These are phyloP conservation scores for Golubevia sp. DNA, from an alignment of 1,284 basidiomycete genomes.

Conservation along the genomic window DNA sequence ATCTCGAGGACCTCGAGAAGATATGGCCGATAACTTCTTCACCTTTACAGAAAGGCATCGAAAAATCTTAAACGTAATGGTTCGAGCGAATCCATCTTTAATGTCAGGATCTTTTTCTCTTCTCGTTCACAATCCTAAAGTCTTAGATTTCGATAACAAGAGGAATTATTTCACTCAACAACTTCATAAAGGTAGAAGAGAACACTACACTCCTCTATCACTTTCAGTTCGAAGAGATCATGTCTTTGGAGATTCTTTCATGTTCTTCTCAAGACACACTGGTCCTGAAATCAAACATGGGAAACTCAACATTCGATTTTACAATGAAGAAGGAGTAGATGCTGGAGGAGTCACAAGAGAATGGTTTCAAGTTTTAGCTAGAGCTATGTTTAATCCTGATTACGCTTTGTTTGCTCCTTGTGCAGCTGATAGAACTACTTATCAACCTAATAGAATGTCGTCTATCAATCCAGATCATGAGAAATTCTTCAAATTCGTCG, in stretches of 20 bases:
- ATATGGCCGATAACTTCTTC: constrained; percentile 51
- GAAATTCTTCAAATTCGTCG: constrained; percentile 58
- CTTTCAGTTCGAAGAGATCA: constrained; percentile 47
- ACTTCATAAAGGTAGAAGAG: constrained; percentile 56
- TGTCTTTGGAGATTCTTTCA: constrained; percentile 56
- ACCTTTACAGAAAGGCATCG: constrained; percentile 57
- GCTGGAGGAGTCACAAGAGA: constrained; percentile 59
- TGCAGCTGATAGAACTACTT: constrained; percentile 62
- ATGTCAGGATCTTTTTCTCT: constrained; percentile 60
- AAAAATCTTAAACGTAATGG: constrained; percentile 60
- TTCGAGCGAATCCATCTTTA: constrained; percentile 58
- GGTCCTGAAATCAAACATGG: constrained; percentile 60
- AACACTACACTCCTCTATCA: constrained; percentile 54
- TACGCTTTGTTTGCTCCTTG: constrained; percentile 59
- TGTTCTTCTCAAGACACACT: constrained; percentile 46
- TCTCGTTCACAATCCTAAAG: constrained; percentile 56
- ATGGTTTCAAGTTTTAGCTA: constrained; percentile 58
- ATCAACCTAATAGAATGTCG: constrained; percentile 62
- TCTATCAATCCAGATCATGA: constrained; percentile 53
- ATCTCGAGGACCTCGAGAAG: constrained; percentile 23
- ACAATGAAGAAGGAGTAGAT: constrained; percentile 57
- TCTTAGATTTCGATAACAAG: constrained; percentile 61
- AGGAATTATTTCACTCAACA: constrained; percentile 60
- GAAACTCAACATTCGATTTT: constrained; percentile 57
- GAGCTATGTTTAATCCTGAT: constrained; percentile 61